These are phyloP conservation scores for Cairneyella variabilis DNA, from an alignment of 495 filamentous ascomycete genomes.

Conservation along the genomic window DNA sequence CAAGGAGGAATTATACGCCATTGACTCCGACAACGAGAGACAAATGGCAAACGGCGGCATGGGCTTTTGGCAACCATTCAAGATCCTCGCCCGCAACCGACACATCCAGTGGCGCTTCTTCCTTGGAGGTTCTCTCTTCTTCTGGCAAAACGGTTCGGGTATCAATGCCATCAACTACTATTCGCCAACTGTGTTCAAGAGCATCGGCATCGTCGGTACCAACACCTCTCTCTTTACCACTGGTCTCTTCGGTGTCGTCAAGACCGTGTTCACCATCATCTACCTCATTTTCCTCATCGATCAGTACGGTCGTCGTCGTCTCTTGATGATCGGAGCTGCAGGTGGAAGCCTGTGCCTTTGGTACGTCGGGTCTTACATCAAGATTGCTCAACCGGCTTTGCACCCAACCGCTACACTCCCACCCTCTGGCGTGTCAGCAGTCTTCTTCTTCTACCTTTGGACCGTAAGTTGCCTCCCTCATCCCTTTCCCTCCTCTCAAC, in stretches of 20 bases:
- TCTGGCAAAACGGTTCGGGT: constrained; percentile 54
- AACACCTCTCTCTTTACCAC: constrained; percentile 54
- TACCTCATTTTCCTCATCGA: constrained; percentile 72
- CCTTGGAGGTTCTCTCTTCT: constrained; percentile 62
- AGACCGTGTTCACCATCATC: constrained; percentile 44
- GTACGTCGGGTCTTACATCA: constrained; percentile 51
- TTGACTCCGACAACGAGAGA: constrained; percentile 56
- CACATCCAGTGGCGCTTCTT: constrained; percentile 55
- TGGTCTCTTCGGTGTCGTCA: constrained; percentile 61
- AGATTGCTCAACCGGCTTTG: constrained; percentile 45
- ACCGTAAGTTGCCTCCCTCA: no score
- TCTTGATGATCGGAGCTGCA: constrained; percentile 45
- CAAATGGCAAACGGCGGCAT: constrained; percentile 52
- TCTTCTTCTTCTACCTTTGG: constrained; percentile 84
- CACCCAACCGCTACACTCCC: constrained; percentile 38
- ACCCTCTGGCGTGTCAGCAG: constrained; percentile 59
- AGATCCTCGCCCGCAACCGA: constrained; percentile 43
- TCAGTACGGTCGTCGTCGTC: constrained; percentile 55
- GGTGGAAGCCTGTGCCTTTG: constrained; percentile 56
- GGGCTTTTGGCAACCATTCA: constrained; percentile 68
- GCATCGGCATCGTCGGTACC: constrained; percentile 50
- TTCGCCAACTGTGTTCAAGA: constrained; percentile 67
- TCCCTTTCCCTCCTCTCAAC: not conserved
- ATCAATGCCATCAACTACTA: constrained; percentile 59
- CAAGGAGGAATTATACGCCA: constrained; percentile 58